Base-by-base conservation (phyloP, 106 monocot species). In the Dendrobium officinale region DNA sequence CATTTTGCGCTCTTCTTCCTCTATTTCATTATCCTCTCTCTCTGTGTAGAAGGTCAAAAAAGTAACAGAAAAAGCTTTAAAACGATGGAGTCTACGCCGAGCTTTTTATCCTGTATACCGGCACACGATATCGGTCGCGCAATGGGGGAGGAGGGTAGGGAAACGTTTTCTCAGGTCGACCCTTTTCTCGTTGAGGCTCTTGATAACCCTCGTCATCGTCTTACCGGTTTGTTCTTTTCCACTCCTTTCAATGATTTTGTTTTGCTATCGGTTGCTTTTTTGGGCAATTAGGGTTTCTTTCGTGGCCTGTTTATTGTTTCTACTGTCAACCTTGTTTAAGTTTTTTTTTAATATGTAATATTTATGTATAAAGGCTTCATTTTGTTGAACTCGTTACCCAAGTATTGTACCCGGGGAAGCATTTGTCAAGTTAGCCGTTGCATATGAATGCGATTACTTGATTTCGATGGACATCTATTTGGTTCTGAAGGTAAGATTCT, bases 191-290 rank as follows among this genome's bases (percentile, higher is more conserved):
- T 82, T 44, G 82, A 82, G 26, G 77, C 82, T 33, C 77, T 82
- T 44, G 68, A 82, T 41, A 82, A 82, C 51, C 82, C 82, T 82
- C 82, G 82, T 16, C 82, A 77, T 78, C 44, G 82, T 17, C 70
- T 82, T 11, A 82, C 82, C 27, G 82, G 82, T 82, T 78, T 41
- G 77, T 55, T 72, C 18, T 43, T 51, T 15, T 13, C 51, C 13
- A 51, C 13, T 51, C 24, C 42, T 42, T 26, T 55, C 44, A 42
- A 16, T 55, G 4, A n/a, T 61, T 61, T 61, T 61, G 61, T 61
- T n/a, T n/a, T n/a, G 61, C 13, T 11, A 13, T 70, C 13, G 33
- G 11, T 70, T 70, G 33, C 11, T 33, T 33, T 31, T n/a, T 11
- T 33, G 33, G n/a, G 20, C 61, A 5, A 61, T 61, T 61, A 22